Conservation (phyloP, 2,329 filamentous ascomycete genomes). For the Arthrobotrys pseudoclavata region DNA sequence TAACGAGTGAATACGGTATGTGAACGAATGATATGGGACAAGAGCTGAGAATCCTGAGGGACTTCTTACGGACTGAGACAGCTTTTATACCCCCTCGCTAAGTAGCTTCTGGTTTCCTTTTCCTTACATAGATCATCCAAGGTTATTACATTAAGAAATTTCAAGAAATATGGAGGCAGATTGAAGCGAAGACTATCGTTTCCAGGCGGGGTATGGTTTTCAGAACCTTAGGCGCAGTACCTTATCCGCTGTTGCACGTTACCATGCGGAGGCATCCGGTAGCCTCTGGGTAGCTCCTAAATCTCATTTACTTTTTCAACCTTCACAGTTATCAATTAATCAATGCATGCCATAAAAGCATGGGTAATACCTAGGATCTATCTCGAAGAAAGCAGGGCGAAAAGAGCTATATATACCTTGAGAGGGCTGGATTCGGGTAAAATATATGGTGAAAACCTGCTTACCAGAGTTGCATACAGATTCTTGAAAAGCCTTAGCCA, state of each 20-base stretch:
- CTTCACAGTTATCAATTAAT: neutral
- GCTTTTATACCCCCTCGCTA: constrained; percentile 13
- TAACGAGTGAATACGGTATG: neutral
- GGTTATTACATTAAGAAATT: constrained; percentile 8
- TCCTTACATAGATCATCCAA: neutral
- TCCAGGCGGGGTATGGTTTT: neutral
- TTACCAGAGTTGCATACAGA: neutral
- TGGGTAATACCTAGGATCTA: neutral
- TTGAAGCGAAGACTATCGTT: constrained; percentile 8
- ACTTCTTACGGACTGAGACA: constrained; percentile 12
- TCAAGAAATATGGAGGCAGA: neutral
- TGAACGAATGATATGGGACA: neutral
- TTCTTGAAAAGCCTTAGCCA: neutral
- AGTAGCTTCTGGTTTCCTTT: constrained; percentile 7
- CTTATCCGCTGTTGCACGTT: constrained; percentile 11
- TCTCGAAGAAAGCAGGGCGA: neutral
- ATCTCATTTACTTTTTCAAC: neutral
- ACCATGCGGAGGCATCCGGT: neutral
- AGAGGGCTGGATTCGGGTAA: constrained; percentile 1
- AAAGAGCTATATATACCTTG: constrained; percentile 7
- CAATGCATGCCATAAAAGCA: neutral
- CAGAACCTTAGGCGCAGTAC: neutral
- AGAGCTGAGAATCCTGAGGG: constrained; percentile 1
- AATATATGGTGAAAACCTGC: no score
- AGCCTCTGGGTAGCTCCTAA: neutral